A percentile compares a stretch with the other conserved stretches of the same genome.
Conservation (phyloP, 352 stramenopile genomes). For the Globisporangium mamillatum region DNA sequence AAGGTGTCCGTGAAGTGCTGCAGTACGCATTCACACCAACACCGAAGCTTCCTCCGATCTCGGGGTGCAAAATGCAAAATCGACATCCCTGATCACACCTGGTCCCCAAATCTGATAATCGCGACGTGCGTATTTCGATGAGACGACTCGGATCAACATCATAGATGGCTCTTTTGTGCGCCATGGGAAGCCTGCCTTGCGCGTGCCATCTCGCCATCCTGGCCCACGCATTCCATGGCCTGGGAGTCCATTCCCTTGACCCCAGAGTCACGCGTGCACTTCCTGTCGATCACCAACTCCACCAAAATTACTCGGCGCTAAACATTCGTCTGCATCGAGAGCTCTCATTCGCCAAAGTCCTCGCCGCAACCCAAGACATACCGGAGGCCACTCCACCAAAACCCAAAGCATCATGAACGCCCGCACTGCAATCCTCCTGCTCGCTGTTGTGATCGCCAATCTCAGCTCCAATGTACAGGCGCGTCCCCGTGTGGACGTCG, state of each 20-base stretch:
- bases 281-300: not conserved
- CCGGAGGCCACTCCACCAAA: not conserved
- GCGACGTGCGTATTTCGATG: no score
- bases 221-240: not conserved
- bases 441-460: slow-evolving; percentile 12
- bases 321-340: no score
- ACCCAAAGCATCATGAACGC: slow-evolving; percentile 9
- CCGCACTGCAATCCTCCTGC: not conserved
- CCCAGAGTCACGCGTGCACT: not conserved
- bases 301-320: not conserved
- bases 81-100: no score
- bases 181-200: not conserved
- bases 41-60: no score
- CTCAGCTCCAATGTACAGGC: slow-evolving; percentile 9
- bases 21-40: no score
- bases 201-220: slow-evolving; percentile 9
- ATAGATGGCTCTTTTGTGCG: slow-evolving; percentile 2
- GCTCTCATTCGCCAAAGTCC: not conserved
- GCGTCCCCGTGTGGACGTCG: slow-evolving; percentile 12
- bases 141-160: no score
- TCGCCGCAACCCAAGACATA: no score
- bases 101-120: no score
- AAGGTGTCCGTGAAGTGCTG: no score
- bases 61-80: no score
- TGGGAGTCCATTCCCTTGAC: not conserved